Evolutionary conservation across 495 filamentous ascomycete species (phyloP).

Genomic region (Penicillium goetzii): DNA sequence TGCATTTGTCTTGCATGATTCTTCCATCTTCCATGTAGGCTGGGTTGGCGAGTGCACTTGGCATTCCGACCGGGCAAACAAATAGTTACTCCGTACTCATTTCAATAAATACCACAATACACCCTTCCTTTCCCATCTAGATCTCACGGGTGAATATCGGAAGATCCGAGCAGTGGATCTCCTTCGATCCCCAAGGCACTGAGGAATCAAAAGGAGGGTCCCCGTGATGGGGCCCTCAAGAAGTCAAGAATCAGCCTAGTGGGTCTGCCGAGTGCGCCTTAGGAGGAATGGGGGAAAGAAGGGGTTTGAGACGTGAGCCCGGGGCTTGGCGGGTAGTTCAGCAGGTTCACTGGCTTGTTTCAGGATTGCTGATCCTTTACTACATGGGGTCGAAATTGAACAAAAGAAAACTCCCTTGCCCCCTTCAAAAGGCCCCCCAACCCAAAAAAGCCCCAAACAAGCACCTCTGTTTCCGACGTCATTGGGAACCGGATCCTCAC

Average conservation of each 20-base stretch:
- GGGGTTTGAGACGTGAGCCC: conserved; percentile 2
- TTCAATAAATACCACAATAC: not conserved
- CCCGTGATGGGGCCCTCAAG: not conserved
- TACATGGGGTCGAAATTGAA: conserved; percentile 8
- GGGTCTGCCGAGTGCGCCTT: conserved; percentile 23
- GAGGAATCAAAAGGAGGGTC: not conserved
- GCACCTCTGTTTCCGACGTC: not conserved
- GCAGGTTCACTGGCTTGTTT: conserved; percentile 23
- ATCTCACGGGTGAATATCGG: not conserved
- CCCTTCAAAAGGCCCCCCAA: not conserved
- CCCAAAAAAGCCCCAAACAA: not conserved
- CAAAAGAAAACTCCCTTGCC: not conserved
- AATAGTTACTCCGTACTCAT: not conserved
- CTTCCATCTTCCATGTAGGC: not conserved
- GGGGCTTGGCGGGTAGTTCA: conserved; percentile 19
- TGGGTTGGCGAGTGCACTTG: not conserved
- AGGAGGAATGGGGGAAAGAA: not conserved
- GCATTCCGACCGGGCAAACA: not conserved
- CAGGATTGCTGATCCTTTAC: conserved; percentile 28
- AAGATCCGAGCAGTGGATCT: conserved; percentile 8
- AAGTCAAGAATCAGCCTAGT: conserved; percentile 24
- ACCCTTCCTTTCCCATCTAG: not conserved
- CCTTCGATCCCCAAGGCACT: not conserved
- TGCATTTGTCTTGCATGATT: conserved; percentile 5
- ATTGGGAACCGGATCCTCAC: not conserved